Evolutionary conservation across 2,329 filamentous ascomycete genomes (phyloP), one percentile per base, ranked within the genome.

Genomic region (Coleophoma cylindrospora): DNA sequence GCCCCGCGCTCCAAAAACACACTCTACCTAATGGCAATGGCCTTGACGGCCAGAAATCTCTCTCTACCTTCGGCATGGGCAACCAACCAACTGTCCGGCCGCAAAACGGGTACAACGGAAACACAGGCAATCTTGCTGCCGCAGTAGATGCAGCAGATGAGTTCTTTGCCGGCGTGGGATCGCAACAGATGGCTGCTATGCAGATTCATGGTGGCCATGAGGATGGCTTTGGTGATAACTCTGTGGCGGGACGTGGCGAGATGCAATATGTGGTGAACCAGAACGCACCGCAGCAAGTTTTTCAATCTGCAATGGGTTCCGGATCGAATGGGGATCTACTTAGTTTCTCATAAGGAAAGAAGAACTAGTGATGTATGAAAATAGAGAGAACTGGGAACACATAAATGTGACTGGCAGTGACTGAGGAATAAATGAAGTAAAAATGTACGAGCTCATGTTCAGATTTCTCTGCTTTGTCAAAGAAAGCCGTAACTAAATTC

Each of bases 91-190:
- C 66, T 45, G 63, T 57, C 54, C 47, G 57, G 9, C 58, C 57
- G 13, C 53, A 59, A 32, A 64, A 45, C 50, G 64, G 57, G 13
- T 52, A 59, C 21, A 64, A 45, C 50, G 64, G 57, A 54, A 64
- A 52, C 36, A 38, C 14, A 55, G 69, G 72, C 6, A 78, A 85
- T 61, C 74, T 91, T 50, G 76, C 81, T 3, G 81, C 83, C 22
- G 90, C 90, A 1, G 83, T 95, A 34, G 87, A 79, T 61, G 91
- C 94, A 49, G 92, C 91, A 10, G 92, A 96, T 63, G 83, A 86
- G 14, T 96, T 96, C 69, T 97, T 96, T 68, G 84, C 87, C 14
- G 86, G 83, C 41, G 75, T 91, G n/a, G 84, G 85, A 1, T 80
- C 73, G 52, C 81, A 85, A 65, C 84, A 88, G 65, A 87, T 91